Evolutionary conservation across 495 filamentous ascomycete genomes (phyloP), one percentile per base, ranked within the genome.

Genomic region (Penicilliopsis zonata): DNA sequence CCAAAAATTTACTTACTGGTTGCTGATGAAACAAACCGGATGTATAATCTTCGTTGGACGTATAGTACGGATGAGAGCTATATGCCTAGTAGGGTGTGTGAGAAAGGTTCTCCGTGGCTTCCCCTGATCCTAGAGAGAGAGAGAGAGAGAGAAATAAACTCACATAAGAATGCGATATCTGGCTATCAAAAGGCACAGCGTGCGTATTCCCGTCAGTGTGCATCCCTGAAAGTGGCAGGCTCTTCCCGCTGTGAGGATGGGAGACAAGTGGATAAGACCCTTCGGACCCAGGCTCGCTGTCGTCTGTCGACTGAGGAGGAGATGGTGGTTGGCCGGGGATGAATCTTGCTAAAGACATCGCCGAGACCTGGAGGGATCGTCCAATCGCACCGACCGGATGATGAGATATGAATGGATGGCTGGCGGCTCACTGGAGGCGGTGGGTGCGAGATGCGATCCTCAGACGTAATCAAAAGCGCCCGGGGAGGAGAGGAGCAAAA

Each of bases 251-350:
- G n/a, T n/a, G n/a, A n/a, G n/a, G n/a, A n/a, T n/a, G n/a, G n/a
- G n/a, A n/a, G n/a, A n/a, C n/a, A 13, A 18, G 13, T 18, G 51
- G 30, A 15, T 32, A 35, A 10, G 33, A 22, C 9, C 40, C 34
- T 27, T 53, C 43, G 10, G 41, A 32, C 9, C 27, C 20, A 9
- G 30, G 33, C 12, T 44, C 33, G 8, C 44, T 19, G n/a, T 3
- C 42, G 29, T 44, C 36, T 18, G 41, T 36, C 3, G 52, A 53
- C 12, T 48, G 43, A 10, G 52, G 45, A 16, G 52, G 52, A 5
- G 52, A 51, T 23, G 47, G 49, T 27, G 46, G 48, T 8, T 40
- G 39, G 2, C 35, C 33, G 18, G 38, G 42, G 33, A 46, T 35
- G 7, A 43, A 18, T 33, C 35, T 41, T 18, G 33, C 30, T 2